Conservation (phyloP, 2,329 filamentous ascomycete species). For the Colletotrichum filicis region DNA sequence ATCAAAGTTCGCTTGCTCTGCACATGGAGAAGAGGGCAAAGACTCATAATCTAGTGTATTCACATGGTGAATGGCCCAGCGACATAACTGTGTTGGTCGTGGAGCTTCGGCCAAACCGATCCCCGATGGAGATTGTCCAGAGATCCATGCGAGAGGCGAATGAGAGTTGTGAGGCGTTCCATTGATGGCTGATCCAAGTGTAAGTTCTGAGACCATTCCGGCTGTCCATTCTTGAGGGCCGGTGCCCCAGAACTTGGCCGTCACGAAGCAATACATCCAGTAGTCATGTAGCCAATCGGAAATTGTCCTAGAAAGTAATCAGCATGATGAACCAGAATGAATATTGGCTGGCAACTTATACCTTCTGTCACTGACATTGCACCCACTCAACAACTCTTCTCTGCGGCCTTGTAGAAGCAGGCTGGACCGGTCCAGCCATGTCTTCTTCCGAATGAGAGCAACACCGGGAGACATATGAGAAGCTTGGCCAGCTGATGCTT, state of each 20-base stretch:
- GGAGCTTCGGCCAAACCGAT: constrained; percentile 28
- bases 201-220: constrained; percentile 1
- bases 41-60: background rate
- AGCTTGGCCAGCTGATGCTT: background rate
- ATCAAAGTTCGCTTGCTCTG: constrained; percentile 9
- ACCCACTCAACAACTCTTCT: constrained; percentile 27
- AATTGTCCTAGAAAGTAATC: background rate
- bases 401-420: constrained; percentile 33
- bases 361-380: constrained; percentile 20
- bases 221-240: constrained; percentile 37
- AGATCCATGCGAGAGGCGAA: background rate
- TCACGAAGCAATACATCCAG: constrained; percentile 40
- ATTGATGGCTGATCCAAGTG: background rate
- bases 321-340: background rate
- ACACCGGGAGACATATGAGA: constrained; percentile 12
- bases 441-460: constrained; percentile 28
- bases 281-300: constrained; percentile 39
- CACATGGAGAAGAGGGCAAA: background rate
- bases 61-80: constrained; percentile 26
- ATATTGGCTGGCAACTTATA: no score
- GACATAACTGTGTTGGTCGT: constrained; percentile 24
- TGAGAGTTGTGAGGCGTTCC: background rate
- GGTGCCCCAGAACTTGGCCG: constrained; percentile 40
- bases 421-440: constrained; percentile 24
- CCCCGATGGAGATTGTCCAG: background rate